Conservation (phyloP, 441 rosid species). For the Eutrema salsugineum region DNA sequence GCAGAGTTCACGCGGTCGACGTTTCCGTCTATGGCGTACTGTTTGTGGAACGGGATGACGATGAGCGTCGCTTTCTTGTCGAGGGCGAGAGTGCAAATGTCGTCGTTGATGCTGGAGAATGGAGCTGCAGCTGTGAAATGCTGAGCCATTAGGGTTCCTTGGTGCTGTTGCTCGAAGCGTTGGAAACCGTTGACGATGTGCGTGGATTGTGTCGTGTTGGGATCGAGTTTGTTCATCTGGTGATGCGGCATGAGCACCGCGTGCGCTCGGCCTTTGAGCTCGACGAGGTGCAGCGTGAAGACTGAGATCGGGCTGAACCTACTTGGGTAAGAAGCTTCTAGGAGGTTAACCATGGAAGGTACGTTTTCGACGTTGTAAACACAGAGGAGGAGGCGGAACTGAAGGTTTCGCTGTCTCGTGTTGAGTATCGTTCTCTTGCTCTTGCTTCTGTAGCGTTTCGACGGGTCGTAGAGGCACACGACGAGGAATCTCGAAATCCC, state of each 20-base stretch:
- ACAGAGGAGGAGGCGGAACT: conserved; percentile 48
- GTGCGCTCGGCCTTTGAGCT: conserved; percentile 52
- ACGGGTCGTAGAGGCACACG: conserved; percentile 33
- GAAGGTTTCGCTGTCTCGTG: conserved; percentile 28
- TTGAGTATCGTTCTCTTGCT: conserved; percentile 31
- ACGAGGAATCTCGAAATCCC: conserved; percentile 23
- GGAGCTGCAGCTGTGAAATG: conserved; percentile 59
- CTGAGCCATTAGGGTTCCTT: conserved; percentile 35
- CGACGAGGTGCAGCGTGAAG: conserved; percentile 41
- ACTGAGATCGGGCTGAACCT: conserved; percentile 37
- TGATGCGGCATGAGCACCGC: conserved; percentile 43
- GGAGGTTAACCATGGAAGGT: conserved; percentile 46
- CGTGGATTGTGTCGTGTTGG: conserved; percentile 21
- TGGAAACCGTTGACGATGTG: conserved; percentile 40
- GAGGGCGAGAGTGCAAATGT: conserved; percentile 47
- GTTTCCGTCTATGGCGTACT: conserved; percentile 47
- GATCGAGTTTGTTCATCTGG: conserved; percentile 27
- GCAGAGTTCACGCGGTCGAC: conserved; percentile 28
- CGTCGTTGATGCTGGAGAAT: conserved; percentile 47
- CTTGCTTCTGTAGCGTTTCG: conserved; percentile 33
- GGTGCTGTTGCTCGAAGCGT: conserved; percentile 34
- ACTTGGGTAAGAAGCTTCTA: conserved; percentile 44
- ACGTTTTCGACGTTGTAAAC: conserved; percentile 42
- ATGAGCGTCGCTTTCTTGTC: conserved; percentile 44
- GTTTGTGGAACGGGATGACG: conserved; percentile 61